Evolutionary conservation across 140 eudicot species (phyloP), one percentile per base, ranked within the genome.

Genomic region (Ambrosia hybrid): DNA sequence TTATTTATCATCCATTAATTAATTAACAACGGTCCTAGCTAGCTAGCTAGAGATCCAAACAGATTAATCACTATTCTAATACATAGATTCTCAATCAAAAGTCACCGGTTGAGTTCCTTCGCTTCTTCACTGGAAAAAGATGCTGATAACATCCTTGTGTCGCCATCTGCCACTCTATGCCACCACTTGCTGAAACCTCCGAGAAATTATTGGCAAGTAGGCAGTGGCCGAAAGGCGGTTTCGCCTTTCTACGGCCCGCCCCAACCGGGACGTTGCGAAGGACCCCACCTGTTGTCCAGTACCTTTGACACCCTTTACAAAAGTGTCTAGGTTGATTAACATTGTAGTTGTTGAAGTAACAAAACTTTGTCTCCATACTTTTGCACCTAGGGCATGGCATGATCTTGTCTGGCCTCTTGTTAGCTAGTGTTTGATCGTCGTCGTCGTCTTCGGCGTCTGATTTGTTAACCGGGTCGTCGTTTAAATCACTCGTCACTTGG

Each of bases 91-190:
- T 67, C 52, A 26, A 60, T 33, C 59, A 78, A 64, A 63, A 53
- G 72, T 62, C 85, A 83, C 83, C 77, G 15, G 81, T 30, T 41
- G 80, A 70, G 69, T 69, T 76, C 79, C 87, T 80, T 80, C 87
- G 81, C 83, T 91, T 84, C 84, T 88, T 88, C 0, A 86, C 91
- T 81, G 87, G 91, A 78, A 91, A 85, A 73, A 70, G 77, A 58
- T 80, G 85, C 58, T 60, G 76, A 58, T 65, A 80, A 73, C 79
- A 72, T 51, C 82, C 85, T 4, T 81, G 81, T 13, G 76, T 81
- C 65, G 81, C 91, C 83, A 72, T 33, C 4, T 77, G 84, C 96
- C 96, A 87, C 76, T 74, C 90, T 51, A 85, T 79, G 77, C 80
- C 85, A 46, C 74, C 81, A 7, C 68, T n/a, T 0, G 62, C 78